phyloP scores from a whole-genome alignment of 202 grass and related monocot species.

The Zizania palustris region DNA sequence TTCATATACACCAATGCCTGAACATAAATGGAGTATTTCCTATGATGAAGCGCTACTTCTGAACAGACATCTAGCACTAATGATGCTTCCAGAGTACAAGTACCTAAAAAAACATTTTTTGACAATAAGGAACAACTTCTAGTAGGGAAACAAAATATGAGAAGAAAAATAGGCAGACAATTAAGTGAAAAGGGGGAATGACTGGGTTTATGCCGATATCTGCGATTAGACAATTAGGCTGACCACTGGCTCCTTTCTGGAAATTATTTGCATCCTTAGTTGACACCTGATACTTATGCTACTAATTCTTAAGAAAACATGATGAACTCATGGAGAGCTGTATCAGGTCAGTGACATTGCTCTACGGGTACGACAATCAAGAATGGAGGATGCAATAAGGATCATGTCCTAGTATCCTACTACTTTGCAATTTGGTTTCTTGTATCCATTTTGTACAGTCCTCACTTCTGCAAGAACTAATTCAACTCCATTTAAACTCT shows the following conservation, averaged over 20 bases:
- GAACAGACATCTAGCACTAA: background rate
- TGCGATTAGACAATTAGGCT: background rate
- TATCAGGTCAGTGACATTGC: background rate
- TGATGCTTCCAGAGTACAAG: background rate
- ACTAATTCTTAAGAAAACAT: background rate
- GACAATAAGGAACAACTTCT: background rate
- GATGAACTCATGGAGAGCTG: background rate
- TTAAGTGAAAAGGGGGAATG: background rate
- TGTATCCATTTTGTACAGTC: background rate
- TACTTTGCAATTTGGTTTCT: background rate
- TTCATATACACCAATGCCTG: background rate
- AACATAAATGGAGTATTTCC: background rate
- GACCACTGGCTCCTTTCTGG: background rate
- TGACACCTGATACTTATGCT: background rate
- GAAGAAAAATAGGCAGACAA: background rate
- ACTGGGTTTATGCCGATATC: background rate
- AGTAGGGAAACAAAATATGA: background rate
- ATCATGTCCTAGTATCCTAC: background rate
- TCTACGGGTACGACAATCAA: background rate
- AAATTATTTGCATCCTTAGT: constrained; percentile 25
- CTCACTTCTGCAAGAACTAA: background rate
- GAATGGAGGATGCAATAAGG: background rate
- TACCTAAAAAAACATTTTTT: background rate
- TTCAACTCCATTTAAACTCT: background rate
- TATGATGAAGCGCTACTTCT: background rate